Conservation (phyloP, 441 rosid species). For the Aleurites moluccanus region DNA sequence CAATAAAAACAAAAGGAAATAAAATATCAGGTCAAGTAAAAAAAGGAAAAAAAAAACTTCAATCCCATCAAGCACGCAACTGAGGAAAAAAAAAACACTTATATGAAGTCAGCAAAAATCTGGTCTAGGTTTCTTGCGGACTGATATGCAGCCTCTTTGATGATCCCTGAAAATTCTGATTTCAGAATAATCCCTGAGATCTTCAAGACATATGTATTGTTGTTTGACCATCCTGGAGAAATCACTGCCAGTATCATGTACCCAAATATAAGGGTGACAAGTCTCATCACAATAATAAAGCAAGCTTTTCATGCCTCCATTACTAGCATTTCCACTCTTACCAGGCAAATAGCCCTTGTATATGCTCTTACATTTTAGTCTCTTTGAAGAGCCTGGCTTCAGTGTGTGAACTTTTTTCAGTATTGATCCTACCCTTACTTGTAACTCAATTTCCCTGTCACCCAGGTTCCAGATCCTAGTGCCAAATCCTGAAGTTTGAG, state of each 20-base stretch:
- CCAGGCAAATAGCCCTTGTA: conserved; percentile 68
- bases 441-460: conserved; percentile 74
- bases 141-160: conserved; percentile 66
- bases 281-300: conserved; percentile 74
- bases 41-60: background rate
- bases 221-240: conserved; percentile 85
- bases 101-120: conserved; percentile 53
- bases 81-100: no score
- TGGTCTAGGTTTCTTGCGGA: conserved; percentile 73
- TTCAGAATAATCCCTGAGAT: conserved; percentile 77
- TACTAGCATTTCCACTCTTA: conserved; percentile 16
- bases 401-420: conserved; percentile 76
- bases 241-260: conserved; percentile 67
- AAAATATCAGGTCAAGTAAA: background rate
- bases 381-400: conserved; percentile 82
- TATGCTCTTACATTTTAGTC: conserved; percentile 69
- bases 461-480: conserved; percentile 77
- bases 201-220: conserved; percentile 81
- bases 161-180: conserved; percentile 70
- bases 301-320: conserved; percentile 52
- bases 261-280: conserved; percentile 84
- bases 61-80: background rate
- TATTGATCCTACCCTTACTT: conserved; percentile 77
- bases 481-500: conserved; percentile 55
- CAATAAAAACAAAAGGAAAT: background rate